Evolutionary conservation across 2,329 filamentous ascomycete genomes (phyloP).

Genomic region (Aspergillus sp.): DNA sequence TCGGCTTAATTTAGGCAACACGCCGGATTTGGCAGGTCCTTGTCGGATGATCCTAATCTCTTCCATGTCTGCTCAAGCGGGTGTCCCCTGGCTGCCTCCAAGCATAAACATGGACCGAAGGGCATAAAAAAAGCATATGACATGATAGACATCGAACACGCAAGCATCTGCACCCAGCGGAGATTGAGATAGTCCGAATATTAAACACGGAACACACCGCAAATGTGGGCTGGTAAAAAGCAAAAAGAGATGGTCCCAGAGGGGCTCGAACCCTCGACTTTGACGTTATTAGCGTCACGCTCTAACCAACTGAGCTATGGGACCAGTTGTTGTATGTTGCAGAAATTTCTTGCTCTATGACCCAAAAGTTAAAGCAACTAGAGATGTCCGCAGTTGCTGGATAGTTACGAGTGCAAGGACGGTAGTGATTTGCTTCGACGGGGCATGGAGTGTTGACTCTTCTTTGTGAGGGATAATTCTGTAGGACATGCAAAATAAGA

Average conservation of each 20-base stretch:
- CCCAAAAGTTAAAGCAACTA: background rate
- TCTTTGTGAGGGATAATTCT: too few relatives aligned
- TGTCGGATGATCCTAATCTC: background rate
- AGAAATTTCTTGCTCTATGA: background rate
- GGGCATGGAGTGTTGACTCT: too few relatives aligned
- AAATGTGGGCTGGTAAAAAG: background rate
- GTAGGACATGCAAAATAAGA: too few relatives aligned
- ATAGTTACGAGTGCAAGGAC: too few relatives aligned
- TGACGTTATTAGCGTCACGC: background rate
- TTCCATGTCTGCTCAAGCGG: background rate
- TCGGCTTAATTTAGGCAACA: background rate
- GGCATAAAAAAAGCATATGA: background rate
- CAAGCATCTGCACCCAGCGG: too few relatives aligned
- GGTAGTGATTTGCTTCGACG: too few relatives aligned
- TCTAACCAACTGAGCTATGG: slow-evolving; percentile 1
- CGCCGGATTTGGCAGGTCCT: background rate
- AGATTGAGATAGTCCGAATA: too few relatives aligned
- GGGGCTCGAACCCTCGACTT: background rate
- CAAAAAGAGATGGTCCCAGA: background rate
- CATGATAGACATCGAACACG: background rate
- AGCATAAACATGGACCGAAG: background rate
- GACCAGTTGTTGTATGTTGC: background rate
- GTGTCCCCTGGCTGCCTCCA: background rate
- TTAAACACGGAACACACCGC: too few relatives aligned
- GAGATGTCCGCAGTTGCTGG: too few relatives aligned